phyloP scores from a whole-genome alignment of 176 grass and related monocot species.

The Ensete ventricosum region DNA sequence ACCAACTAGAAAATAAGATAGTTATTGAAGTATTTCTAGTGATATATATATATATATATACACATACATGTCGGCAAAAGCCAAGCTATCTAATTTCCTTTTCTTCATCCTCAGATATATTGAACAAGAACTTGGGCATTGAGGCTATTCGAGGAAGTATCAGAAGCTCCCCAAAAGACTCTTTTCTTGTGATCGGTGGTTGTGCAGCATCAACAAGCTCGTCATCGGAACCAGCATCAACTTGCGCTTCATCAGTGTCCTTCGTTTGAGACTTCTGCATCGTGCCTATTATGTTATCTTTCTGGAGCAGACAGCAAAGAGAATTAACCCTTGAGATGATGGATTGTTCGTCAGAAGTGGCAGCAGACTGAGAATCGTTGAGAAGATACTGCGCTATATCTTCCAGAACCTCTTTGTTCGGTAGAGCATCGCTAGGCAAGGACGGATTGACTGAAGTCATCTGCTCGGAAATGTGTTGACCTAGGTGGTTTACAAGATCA shows the following conservation, averaged over 20 bases:
- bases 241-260: constrained; percentile 10
- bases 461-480: constrained; percentile 33
- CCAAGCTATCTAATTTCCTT: constrained; percentile 28
- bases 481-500: constrained; percentile 51
- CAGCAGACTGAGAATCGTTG: constrained; percentile 35
- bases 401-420: constrained; percentile 39
- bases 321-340: constrained; percentile 52
- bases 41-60: neutral
- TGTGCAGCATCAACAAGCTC: constrained; percentile 12
- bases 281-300: constrained; percentile 6
- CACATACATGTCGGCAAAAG: neutral
- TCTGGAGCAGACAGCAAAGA: constrained; percentile 38
- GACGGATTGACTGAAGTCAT: constrained; percentile 12
- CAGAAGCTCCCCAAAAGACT: constrained; percentile 36
- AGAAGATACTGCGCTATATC: constrained; percentile 48
- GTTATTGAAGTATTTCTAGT: neutral
- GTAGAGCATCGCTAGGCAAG: constrained; percentile 14
- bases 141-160: constrained; percentile 45
- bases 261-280: neutral
- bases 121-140: constrained; percentile 44
- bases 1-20: neutral
- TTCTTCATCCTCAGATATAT: constrained; percentile 34
- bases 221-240: constrained; percentile 37
- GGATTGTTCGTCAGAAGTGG: constrained; percentile 36
- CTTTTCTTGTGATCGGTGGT: constrained; percentile 30